Percentiles rank a stretch among this genome's conserved stretches.
Evolutionary conservation across 1,139 yeast genomes (phyloP).

Genomic region (Geotrichum cucujoidarum): DNA sequence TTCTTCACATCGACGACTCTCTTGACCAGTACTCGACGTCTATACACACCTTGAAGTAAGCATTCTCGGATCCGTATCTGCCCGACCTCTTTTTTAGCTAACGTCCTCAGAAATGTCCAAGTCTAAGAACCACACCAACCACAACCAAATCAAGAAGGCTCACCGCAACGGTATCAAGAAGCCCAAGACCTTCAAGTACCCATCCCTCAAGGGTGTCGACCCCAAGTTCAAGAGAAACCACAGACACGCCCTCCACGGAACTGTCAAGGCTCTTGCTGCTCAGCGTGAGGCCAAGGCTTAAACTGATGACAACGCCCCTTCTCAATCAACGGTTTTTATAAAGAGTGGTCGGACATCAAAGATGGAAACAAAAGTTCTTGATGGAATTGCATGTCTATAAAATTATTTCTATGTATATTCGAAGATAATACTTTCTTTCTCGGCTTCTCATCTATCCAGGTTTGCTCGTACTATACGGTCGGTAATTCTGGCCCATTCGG

Average conservation of each 20-base stretch:
- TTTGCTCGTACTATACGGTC: no score
- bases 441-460: not conserved
- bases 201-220: conserved; percentile 97
- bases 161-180: conserved; percentile 99
- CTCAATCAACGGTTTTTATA: conserved; percentile 5
- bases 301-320: no score
- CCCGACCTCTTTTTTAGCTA: no score
- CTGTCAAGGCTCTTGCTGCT: conserved; percentile 80
- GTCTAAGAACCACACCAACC: conserved; percentile 98
- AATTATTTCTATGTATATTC: not conserved
- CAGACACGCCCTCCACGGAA: conserved; percentile 96
- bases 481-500: not conserved
- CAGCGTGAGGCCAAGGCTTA: conserved; percentile 23
- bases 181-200: conserved; percentile 97
- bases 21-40: conserved; percentile 18
- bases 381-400: conserved; percentile 1
- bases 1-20: conserved; percentile 16
- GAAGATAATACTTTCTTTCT: not conserved
- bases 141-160: conserved; percentile 99
- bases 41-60: conserved; percentile 15
- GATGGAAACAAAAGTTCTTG: not conserved
- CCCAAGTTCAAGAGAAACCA: conserved; percentile 99
- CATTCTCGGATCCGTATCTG: no score
- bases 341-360: no score
- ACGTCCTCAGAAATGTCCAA: conserved; percentile 19